phyloP scores from a whole-genome alignment of 2,329 filamentous ascomycete genomes.

The Exophiala oligosperma region DNA sequence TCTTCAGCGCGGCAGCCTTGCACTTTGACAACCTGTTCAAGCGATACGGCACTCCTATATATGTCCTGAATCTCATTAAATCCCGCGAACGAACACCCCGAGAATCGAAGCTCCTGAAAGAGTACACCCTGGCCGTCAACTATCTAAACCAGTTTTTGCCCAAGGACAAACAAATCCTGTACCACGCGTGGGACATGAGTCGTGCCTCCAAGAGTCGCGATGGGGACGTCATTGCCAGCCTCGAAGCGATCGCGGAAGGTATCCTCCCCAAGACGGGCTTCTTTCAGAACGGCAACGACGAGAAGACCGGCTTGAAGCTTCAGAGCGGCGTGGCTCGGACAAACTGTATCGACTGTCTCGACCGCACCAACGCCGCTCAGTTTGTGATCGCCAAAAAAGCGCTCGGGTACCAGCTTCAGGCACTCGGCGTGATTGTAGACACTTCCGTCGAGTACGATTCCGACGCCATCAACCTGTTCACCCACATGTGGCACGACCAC shows the following conservation, averaged over 20 bases:
- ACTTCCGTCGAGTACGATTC: conserved; percentile 88
- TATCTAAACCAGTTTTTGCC: conserved; percentile 96
- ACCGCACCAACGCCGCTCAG: conserved; percentile 95
- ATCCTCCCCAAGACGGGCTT: conserved; percentile 85
- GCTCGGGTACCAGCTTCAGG: conserved; percentile 86
- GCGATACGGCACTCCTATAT: conserved; percentile 88
- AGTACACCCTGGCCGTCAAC: conserved; percentile 82
- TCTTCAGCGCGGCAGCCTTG: conserved; percentile 86
- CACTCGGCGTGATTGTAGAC: conserved; percentile 79
- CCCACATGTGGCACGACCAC: conserved; percentile 97
- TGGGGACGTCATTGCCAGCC: conserved; percentile 88
- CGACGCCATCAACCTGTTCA: conserved; percentile 93
- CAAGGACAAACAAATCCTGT: conserved; percentile 77
- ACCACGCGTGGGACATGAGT: conserved; percentile 98
- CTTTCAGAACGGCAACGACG: conserved; percentile 85
- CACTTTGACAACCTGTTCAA: conserved; percentile 96
- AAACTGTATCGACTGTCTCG: conserved; percentile 97
- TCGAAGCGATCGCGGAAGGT: conserved; percentile 86
- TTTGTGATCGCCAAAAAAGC: conserved; percentile 97
- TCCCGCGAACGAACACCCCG: conserved; percentile 81
- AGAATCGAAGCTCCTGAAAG: conserved; percentile 85
- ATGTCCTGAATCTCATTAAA: conserved; percentile 89
- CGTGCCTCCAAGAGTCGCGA: conserved; percentile 88
- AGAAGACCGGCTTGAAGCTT: conserved; percentile 63
- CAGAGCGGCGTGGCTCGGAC: conserved; percentile 94